A percentile compares a stretch with the other conserved stretches of the same genome.
These are phyloP conservation scores for Histomonas meleagridis DNA, from an alignment of 208 protist species.

Conservation along the genomic window DNA sequence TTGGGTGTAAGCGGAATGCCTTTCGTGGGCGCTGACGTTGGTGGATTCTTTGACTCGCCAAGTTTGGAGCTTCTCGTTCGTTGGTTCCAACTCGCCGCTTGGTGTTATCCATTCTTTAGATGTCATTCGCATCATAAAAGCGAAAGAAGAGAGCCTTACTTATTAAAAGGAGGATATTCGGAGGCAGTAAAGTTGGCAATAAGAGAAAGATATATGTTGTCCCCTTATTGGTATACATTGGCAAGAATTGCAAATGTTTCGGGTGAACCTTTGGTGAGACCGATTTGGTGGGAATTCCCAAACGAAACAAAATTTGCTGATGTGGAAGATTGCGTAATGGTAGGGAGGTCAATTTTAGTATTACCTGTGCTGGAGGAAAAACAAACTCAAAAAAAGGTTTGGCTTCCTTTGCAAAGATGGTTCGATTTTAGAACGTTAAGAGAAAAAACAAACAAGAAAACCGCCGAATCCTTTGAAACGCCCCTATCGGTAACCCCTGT, in stretches of 20 bases:
- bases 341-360: conserved; percentile 73
- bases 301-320: conserved; percentile 58
- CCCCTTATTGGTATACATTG: conserved; percentile 87
- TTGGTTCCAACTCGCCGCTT: conserved; percentile 83
- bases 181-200: conserved; percentile 50
- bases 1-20: conserved; percentile 78
- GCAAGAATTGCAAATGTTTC: conserved; percentile 66
- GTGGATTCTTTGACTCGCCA: conserved; percentile 87
- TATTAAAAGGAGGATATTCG: conserved; percentile 64
- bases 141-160: conserved; percentile 86
- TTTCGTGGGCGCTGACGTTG: conserved; percentile 84
- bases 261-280: conserved; percentile 71
- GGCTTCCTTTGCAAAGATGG: conserved; percentile 49
- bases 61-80: conserved; percentile 79
- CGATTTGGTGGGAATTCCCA: conserved; percentile 80
- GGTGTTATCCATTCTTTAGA: conserved; percentile 90
- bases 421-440: conserved; percentile 60
- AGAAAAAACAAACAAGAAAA: neutral
- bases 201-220: conserved; percentile 65
- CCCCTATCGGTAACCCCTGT: conserved; percentile 54
- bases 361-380: conserved; percentile 69
- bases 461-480: neutral
- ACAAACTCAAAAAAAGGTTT: conserved; percentile 51
- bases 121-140: conserved; percentile 84
- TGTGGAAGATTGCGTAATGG: conserved; percentile 46